Evolutionary conservation across 2,329 filamentous ascomycete species (phyloP), one percentile per base, ranked within the genome.

Genomic region (Fusarium drepaniforme): DNA sequence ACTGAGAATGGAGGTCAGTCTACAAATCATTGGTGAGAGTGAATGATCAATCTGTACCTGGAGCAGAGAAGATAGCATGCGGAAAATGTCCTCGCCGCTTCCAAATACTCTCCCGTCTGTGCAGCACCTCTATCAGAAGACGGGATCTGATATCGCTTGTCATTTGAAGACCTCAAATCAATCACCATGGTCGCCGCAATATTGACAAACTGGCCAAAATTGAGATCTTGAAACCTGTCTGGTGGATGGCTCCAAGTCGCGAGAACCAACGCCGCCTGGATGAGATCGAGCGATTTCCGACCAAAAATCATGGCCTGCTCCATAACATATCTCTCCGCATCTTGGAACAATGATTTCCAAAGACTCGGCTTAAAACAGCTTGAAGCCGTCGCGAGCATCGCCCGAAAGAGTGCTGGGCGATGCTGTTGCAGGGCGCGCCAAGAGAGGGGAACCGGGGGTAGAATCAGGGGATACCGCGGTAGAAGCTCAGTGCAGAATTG

Each of bases 111-210:
- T 2, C 30, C 56, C 3, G 58, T 23, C 13, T 37, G 18, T 6
- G 46, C 13, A 21, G 35, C 18, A 5, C 21, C 44, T 1, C 18
- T 30, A 21, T 44, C 38, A 12, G 30, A 18, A 0, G 56, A 21
- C 0, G 66, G 58, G 1, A 74, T 57, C 12, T 61, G 42, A 56
- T 70, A 71, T 5, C 37, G 33, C 8, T 63, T 30, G 4, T 75
- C 74, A 15, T 74, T 76, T 0, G 73, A 74, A 3, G 68, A 76
- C 4, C 40, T 46, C 8, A 76, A 40, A 18, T 76, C 74, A n/a
- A 75, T 64, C 0, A 70, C 71, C 57, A 76, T 68, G 2, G 73
- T 69, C 3, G 71, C 71, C 8, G 74, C 74, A 66, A 76, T 65
- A 13, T 75, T 69, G 21, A 58, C 51, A 30, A 64, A 68, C 23